Conservation (phyloP, 306 rosid species). For the Delonix regia region DNA sequence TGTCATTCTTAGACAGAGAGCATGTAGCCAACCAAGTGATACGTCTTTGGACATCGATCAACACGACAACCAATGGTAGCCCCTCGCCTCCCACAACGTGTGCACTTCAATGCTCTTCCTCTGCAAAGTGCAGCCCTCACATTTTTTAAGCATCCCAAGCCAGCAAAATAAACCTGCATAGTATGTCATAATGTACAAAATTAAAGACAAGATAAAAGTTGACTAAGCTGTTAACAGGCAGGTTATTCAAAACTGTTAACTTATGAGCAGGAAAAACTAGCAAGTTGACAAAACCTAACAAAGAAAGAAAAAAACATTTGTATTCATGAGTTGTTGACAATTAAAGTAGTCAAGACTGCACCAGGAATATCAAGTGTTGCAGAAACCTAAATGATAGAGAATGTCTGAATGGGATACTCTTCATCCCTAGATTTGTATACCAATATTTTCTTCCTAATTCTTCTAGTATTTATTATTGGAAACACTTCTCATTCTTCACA, state of each 20-base stretch:
- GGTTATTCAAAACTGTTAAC: neutral
- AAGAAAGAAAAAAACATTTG: neutral
- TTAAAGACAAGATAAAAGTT: neutral
- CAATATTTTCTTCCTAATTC: too few species aligned
- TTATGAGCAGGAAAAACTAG: neutral
- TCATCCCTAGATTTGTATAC: neutral
- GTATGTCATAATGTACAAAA: constrained; percentile 16
- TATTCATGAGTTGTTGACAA: neutral
- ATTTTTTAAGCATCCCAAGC: constrained; percentile 95
- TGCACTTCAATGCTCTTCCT: constrained; percentile 96
- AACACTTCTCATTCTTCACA: too few species aligned
- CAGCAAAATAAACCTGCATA: constrained; percentile 97
- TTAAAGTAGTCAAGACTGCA: neutral
- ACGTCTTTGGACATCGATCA: constrained; percentile 95
- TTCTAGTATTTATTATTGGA: too few species aligned
- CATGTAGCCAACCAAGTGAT: constrained; percentile 82
- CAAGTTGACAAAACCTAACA: constrained; percentile 7
- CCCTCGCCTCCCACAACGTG: constrained; percentile 95
- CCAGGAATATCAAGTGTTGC: neutral
- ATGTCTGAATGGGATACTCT: neutral
- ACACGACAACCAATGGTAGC: constrained; percentile 99
- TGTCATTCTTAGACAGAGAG: constrained; percentile 31
- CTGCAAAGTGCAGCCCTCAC: constrained; percentile 95
- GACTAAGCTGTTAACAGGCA: constrained; percentile 17
- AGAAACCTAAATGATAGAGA: neutral